Conservation (phyloP, 306 rosid genomes). For the Cicer pinnatifidum region DNA sequence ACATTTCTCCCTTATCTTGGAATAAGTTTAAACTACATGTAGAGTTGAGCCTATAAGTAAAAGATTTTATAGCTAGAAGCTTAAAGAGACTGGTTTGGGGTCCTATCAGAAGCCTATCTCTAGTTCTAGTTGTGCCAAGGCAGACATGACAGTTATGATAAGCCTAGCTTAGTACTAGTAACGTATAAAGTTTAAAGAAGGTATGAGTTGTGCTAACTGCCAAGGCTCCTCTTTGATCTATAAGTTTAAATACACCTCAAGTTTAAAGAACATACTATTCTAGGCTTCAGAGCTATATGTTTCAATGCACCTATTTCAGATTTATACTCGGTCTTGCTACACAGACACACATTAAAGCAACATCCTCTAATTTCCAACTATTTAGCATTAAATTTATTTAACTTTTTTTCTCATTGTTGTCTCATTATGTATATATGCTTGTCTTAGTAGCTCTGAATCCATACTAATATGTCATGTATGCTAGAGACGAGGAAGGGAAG, state of each 20-base stretch:
- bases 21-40: background rate
- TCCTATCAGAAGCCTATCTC: no score
- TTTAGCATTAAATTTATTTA: background rate
- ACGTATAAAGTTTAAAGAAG: background rate
- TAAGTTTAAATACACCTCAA: slow-evolving; percentile 8
- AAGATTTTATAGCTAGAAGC: no score
- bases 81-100: no score
- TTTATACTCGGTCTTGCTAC: background rate
- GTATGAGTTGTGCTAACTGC: no score
- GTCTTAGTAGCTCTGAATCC: slow-evolving; percentile 13
- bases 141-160: background rate
- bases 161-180: background rate
- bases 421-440: slow-evolving; percentile 14
- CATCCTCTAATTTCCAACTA: background rate
- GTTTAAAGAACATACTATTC: no score
- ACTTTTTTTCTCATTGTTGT: background rate
- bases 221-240: background rate
- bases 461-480: background rate
- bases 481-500: slow-evolving; percentile 11
- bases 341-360: background rate
- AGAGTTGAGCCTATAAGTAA: no score
- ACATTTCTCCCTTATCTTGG: background rate
- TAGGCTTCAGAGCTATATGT: no score
- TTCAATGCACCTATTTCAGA: background rate
- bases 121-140: background rate